phyloP scores from a whole-genome alignment of 208 protist genomes.

The Trypanosoma vivax region DNA sequence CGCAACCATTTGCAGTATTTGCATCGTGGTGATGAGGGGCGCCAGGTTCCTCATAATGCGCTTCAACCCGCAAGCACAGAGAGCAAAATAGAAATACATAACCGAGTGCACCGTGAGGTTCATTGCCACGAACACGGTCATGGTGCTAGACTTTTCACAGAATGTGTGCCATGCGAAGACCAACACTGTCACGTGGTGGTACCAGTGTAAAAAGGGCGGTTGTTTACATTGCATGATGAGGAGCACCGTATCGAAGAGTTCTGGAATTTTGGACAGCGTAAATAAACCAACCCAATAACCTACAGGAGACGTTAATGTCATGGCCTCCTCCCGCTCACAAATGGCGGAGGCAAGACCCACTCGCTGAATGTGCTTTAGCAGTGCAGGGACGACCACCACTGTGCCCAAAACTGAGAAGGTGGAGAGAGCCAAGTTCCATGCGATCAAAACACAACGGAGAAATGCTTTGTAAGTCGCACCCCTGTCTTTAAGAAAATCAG shows the following conservation, averaged over 20 bases:
- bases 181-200: constrained; percentile 88
- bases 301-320: constrained; percentile 12
- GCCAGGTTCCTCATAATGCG: constrained; percentile 62
- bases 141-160: constrained; percentile 23
- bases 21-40: constrained; percentile 72
- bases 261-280: constrained; percentile 71
- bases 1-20: constrained; percentile 91
- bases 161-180: constrained; percentile 89
- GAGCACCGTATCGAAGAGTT: constrained; percentile 76
- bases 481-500: constrained; percentile 10
- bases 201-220: constrained; percentile 83
- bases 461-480: constrained; percentile 6
- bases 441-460: constrained; percentile 18
- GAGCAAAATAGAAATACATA: constrained; percentile 93
- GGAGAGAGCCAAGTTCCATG: constrained; percentile 47
- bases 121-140: constrained; percentile 80
- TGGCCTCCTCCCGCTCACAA: constrained; percentile 16
- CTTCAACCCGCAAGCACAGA: constrained; percentile 55
- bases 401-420: constrained; percentile 34
- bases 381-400: constrained; percentile 13
- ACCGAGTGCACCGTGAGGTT: constrained; percentile 90
- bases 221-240: constrained; percentile 72
- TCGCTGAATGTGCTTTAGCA: background rate
- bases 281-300: constrained; percentile 52
- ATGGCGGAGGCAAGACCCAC: constrained; percentile 6